Conservation (phyloP, 108 stramenopile species). For the Tribonema minus region DNA sequence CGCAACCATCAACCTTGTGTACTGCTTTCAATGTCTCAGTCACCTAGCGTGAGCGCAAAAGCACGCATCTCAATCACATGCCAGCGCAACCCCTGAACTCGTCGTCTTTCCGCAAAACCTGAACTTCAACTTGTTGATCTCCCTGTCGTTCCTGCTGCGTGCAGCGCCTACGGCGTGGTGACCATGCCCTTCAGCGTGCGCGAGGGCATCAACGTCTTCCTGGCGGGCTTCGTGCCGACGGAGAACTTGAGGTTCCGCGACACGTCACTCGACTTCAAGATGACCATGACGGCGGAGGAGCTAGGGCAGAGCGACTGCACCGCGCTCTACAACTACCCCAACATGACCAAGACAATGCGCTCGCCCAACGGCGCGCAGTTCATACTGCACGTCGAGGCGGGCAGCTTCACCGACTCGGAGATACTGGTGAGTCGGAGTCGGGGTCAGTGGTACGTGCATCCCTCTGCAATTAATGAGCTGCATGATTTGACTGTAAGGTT, state of each 20-base stretch:
- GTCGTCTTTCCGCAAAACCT: too few species aligned
- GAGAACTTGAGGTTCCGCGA: slow-evolving; percentile 98
- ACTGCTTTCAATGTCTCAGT: not conserved
- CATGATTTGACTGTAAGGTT: too few species aligned
- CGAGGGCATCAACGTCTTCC: slow-evolving; percentile 97
- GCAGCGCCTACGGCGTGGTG: slow-evolving; percentile 92
- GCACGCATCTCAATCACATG: too few species aligned
- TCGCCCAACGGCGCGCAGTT: slow-evolving; percentile 67
- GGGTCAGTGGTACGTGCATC: too few species aligned
- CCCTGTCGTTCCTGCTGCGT: too few species aligned
- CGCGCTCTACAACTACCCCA: slow-evolving; percentile 72
- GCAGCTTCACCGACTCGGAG: slow-evolving; percentile 90
- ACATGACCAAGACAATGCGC: slow-evolving; percentile 94
- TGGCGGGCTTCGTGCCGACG: slow-evolving; percentile 95
- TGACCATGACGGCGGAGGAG: slow-evolving; percentile 60
- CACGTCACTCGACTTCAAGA: slow-evolving; percentile 91
- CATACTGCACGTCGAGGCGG: slow-evolving; percentile 86
- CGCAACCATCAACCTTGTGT: too few species aligned
- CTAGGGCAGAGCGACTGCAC: slow-evolving; percentile 9
- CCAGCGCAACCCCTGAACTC: too few species aligned
- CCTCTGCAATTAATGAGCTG: too few species aligned
- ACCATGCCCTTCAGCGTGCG: slow-evolving; percentile 98
- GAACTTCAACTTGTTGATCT: too few species aligned
- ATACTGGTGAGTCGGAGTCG: slow-evolving; percentile 82
- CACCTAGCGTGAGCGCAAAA: too few species aligned